Conservation (phyloP, 2,329 filamentous ascomycete genomes). For the Ambrosiella xylebori region DNA sequence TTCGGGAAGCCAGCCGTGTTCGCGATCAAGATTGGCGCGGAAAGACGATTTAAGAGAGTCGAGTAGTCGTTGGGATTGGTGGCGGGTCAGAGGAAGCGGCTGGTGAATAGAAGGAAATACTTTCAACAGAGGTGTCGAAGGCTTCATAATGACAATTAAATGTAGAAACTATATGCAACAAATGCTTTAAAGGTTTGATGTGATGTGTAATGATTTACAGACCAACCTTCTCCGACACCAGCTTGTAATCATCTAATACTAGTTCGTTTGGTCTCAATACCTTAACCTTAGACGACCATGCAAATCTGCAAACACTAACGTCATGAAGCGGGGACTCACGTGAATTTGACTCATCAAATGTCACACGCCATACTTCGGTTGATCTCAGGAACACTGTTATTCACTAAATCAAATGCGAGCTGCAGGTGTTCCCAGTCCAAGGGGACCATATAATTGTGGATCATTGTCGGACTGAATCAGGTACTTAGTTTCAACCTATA, state of each 20-base stretch:
- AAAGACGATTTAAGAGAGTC: conserved; percentile 40
- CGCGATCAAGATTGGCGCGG: conserved; percentile 38
- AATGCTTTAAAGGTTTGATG: background rate
- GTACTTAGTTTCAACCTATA: background rate
- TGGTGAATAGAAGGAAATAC: conserved; percentile 32
- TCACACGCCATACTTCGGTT: background rate
- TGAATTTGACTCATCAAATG: background rate
- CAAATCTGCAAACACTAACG: background rate
- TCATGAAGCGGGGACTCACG: background rate
- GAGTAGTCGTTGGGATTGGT: conserved; percentile 37
- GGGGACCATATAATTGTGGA: background rate
- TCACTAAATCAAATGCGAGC: too few species aligned
- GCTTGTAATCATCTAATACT: too few species aligned
- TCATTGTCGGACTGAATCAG: background rate
- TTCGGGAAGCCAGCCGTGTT: conserved; percentile 31
- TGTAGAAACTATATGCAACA: background rate
- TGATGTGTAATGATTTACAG: background rate
- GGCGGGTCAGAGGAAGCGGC: conserved; percentile 31
- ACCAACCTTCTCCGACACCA: too few species aligned
- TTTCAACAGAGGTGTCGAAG: conserved; percentile 13
- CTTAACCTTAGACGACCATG: too few species aligned
- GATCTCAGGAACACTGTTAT: too few species aligned
- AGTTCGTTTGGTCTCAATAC: too few species aligned
- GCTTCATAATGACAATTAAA: conserved; percentile 3
- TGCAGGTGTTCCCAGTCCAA: background rate